Base-by-base conservation (phyloP, 305 asterid genomes). In the Lippia alba region DNA sequence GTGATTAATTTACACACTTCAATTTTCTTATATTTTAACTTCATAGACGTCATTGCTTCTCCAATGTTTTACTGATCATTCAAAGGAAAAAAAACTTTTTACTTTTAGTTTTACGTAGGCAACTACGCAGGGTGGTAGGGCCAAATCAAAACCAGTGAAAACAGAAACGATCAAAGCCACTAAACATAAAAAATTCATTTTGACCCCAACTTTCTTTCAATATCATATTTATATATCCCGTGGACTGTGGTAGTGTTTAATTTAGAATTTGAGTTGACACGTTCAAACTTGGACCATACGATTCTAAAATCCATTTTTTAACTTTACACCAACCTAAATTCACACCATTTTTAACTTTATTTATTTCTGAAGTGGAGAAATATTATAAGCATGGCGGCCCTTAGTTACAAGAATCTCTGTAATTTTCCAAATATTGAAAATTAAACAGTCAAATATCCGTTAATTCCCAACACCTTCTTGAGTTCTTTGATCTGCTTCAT, bases 231-330 rank as follows among this genome's bases (percentile, higher is more conserved):
- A 19, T 48, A 45, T 73, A 36, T 8, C 41, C 41, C 58, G 67
- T 49, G 56, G 59, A 74, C 64, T 61, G 2, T 3, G 41, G 8
- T 8, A 49, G 71, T 69, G 56, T 58, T 64, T 15, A 64, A 63
- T 14, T 69, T 75, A 12, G 76, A 76, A 69, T 76, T 76, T 57
- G 51, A 15, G 12, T 76, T 32, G 60, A 49, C 55, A 49, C 55
- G n/a, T 65, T 76, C 73, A 76, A 76, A 58, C 16, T 71, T 70
- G 60, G 65, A 20, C 74, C 45, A 55, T 41, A 16, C 8, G 41
- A 39, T 49, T 60, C 20, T 33, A 41, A 44, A 10, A 30, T 49
- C 44, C 67, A 7, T 9, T 32, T 56, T 34, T 4, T n/a, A 30
- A 36, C 30, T 36, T n/a, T 16, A 8, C 39, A 44, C 69, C 41